Base-by-base conservation (phyloP, 73 alveolate species). In the Paramecium sonneborni region DNA sequence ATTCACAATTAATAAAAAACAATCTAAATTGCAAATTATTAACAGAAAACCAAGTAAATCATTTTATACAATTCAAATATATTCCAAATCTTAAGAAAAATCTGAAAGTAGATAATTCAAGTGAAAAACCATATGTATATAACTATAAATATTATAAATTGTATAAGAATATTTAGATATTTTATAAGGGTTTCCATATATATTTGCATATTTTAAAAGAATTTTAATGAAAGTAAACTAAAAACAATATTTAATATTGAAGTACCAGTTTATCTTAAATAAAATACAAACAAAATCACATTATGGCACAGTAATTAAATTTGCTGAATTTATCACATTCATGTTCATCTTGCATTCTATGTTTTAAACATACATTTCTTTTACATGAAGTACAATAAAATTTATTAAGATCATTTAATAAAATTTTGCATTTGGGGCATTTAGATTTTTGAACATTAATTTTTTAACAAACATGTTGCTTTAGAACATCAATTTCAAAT, bases 291-390 rank as follows among this genome's bases (percentile, higher is more conserved):
- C n/a, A n/a, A 52, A 52, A 52, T 52, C 84, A 67, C 84, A 67
- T 67, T 7, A 67, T 20, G 20, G 7, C 23, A 8, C 84, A 74
- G 37, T 43, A 74, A 21, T 52, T 52, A 0, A 18, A 52, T 52
- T 52, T 52, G 3, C 68, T 21, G n/a, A 1, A 74, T 35, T 32
- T 32, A 1, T 74, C 46, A 74, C 87, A 74, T 30, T 74, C 87
- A 38, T 74, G 87, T 0, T 74, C 87, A 11, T 74, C 87, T n/a
- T 24, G 12, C 39, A 74, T 30, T 74, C 87, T 74, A 18, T 74
- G 87, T 35, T 35, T 32, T 21, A 74, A 35, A 18, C 87, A 74
- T 14, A 74, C 67, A 1, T 14, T 4, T n/a, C 46, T 11, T 21
- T 35, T 21, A 38, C 87, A 74, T n/a, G 39, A 35, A 14, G 39